Conservation (phyloP, 495 filamentous ascomycete genomes). For the Gamarada debralockiae region DNA sequence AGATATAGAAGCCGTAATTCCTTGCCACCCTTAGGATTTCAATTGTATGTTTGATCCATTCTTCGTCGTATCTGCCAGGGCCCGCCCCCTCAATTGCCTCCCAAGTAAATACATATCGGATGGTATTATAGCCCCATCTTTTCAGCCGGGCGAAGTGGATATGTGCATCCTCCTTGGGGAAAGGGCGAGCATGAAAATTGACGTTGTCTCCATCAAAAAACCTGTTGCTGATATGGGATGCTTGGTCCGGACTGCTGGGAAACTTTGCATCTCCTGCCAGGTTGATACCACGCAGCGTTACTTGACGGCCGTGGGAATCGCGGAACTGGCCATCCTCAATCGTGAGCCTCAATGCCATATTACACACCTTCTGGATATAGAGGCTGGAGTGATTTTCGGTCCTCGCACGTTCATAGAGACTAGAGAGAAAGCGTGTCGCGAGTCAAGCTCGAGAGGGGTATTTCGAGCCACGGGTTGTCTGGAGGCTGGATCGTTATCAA, state of each 20-base stretch:
- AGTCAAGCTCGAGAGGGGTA: neutral
- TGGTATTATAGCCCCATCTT: conserved; percentile 90
- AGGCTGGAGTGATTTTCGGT: neutral
- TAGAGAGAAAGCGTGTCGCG: neutral
- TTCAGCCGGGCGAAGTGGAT: conserved; percentile 80
- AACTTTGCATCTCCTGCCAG: conserved; percentile 61
- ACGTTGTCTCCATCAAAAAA: conserved; percentile 94
- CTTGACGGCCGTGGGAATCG: conserved; percentile 49
- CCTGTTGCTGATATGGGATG: conserved; percentile 71
- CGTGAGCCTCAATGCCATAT: conserved; percentile 55
- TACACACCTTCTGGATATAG: neutral
- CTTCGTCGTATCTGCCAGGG: conserved; percentile 91
- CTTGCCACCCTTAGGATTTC: conserved; percentile 78
- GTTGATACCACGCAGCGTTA: conserved; percentile 61
- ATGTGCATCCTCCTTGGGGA: conserved; percentile 76
- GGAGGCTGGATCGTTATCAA: too few species aligned
- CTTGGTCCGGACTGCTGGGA: conserved; percentile 71
- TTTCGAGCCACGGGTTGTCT: neutral
- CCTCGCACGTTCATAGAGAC: neutral
- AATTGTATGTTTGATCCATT: conserved; percentile 89
- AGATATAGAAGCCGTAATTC: conserved; percentile 88
- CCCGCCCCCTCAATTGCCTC: conserved; percentile 93
- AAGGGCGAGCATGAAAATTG: conserved; percentile 84
- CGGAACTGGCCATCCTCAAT: conserved; percentile 83
- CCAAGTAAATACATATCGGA: conserved; percentile 97